A percentile compares a stretch with the other conserved stretches of the same genome.
Conservation (phyloP, 768 basidiomycete species). For the Cystoderma amianthinum region DNA sequence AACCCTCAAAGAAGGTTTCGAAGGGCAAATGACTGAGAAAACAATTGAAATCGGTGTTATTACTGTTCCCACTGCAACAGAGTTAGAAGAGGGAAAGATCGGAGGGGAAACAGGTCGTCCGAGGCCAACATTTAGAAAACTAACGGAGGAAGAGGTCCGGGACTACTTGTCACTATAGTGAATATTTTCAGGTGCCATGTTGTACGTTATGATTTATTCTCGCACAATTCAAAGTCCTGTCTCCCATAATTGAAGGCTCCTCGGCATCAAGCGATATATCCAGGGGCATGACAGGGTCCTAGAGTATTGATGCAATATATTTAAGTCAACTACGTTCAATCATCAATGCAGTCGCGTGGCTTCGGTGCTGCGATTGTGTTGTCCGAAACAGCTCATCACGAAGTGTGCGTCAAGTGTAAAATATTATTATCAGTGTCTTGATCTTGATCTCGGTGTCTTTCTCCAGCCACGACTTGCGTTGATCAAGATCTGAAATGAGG, state of each 20-base stretch:
- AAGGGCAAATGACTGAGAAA: constrained; percentile 99
- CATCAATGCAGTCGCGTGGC: constrained; percentile 7
- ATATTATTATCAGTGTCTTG: neutral
- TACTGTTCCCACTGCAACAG: constrained; percentile 73
- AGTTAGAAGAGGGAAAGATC: constrained; percentile 65
- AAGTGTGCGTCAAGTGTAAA: neutral
- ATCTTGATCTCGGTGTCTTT: neutral
- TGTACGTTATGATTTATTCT: constrained; percentile 19
- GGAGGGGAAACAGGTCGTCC: constrained; percentile 63
- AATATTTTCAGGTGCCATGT: constrained; percentile 8
- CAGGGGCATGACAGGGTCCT: no score
- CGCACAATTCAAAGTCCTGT: neutral
- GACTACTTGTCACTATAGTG: constrained; percentile 86
- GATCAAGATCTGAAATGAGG: no score
- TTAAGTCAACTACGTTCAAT: no score
- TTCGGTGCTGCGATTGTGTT: constrained; percentile 11
- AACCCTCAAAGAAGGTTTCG: constrained; percentile 97
- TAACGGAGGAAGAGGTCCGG: constrained; percentile 93
- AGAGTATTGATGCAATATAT: no score
- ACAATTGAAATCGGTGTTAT: constrained; percentile 98
- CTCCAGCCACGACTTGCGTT: no score
- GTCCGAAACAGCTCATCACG: constrained; percentile 1
- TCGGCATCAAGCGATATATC: no score
- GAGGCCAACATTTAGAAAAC: constrained; percentile 88
- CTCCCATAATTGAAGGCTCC: no score